These are phyloP conservation scores for Backusella macrospora DNA, from an alignment of 192 early-diverging fungal species.

Conservation along the genomic window DNA sequence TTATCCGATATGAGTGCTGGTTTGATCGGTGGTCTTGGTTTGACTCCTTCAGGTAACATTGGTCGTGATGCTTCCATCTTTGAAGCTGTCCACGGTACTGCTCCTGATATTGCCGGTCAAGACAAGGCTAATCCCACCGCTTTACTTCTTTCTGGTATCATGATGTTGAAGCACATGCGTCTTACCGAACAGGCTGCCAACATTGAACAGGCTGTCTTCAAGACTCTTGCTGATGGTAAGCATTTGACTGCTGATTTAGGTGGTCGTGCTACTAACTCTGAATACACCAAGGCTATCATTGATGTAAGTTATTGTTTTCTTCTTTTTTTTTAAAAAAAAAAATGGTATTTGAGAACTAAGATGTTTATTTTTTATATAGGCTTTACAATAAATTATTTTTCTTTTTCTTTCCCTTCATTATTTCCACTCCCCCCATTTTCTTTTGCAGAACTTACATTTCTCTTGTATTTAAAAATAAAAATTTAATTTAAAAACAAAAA, in stretches of 20 bases:
- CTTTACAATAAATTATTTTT: neutral
- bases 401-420: neutral
- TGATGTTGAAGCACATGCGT: slow-evolving; percentile 98
- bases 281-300: slow-evolving; percentile 90
- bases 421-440: neutral
- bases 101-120: slow-evolving; percentile 88
- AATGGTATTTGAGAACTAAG: neutral
- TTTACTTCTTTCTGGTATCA: slow-evolving; percentile 88
- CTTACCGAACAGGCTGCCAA: slow-evolving; percentile 74
- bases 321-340: neutral
- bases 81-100: slow-evolving; percentile 91
- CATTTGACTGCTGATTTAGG: slow-evolving; percentile 88
- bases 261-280: slow-evolving; percentile 77
- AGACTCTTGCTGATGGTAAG: slow-evolving; percentile 92
- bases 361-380: neutral
- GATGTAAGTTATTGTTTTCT: neutral
- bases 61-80: slow-evolving; percentile 97
- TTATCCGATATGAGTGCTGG: slow-evolving; percentile 96
- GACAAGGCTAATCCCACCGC: slow-evolving; percentile 95
- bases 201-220: slow-evolving; percentile 88
- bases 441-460: neutral
- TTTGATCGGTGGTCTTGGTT: slow-evolving; percentile 94
- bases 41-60: slow-evolving; percentile 98
- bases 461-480: slow-evolving; percentile 15
- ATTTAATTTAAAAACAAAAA: too few species aligned